Conservation (phyloP, 2,329 filamentous ascomycete genomes). For the Cladosporium sp. region DNA sequence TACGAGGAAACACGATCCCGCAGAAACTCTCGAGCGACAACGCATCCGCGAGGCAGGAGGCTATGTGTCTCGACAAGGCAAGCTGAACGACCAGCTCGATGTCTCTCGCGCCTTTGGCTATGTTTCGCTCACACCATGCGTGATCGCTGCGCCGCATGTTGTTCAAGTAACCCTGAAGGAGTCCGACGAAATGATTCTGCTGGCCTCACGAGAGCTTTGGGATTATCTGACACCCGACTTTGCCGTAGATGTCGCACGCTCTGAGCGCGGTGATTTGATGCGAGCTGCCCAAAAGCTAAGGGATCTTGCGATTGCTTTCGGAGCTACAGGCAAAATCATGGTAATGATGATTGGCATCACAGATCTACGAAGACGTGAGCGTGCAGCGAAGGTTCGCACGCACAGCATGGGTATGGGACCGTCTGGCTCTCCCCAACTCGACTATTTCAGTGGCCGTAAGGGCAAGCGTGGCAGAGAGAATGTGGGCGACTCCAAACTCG, state of each 20-base stretch:
- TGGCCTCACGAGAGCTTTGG: constrained; percentile 92
- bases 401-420: constrained; percentile 83
- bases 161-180: constrained; percentile 74
- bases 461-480: constrained; percentile 56
- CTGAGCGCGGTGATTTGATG: constrained; percentile 87
- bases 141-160: constrained; percentile 86
- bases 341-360: constrained; percentile 96
- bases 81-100: constrained; percentile 83
- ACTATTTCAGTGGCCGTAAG: constrained; percentile 63
- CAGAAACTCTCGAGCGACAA: constrained; percentile 75
- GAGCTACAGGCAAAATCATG: constrained; percentile 92
- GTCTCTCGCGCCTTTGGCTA: constrained; percentile 96
- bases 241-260: constrained; percentile 84
- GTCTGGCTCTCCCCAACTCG: constrained; percentile 63
- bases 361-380: constrained; percentile 81
- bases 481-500: constrained; percentile 78
- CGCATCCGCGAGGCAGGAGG: constrained; percentile 92
- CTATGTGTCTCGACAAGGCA: constrained; percentile 91
- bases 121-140: constrained; percentile 83
- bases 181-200: constrained; percentile 86
- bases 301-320: constrained; percentile 92
- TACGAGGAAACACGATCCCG: constrained; percentile 89
- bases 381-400: constrained; percentile 68
- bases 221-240: constrained; percentile 87
- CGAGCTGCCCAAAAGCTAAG: constrained; percentile 88